These are phyloP conservation scores for Xylaria flabelliformis DNA, from an alignment of 495 filamentous ascomycete genomes.

Conservation along the genomic window DNA sequence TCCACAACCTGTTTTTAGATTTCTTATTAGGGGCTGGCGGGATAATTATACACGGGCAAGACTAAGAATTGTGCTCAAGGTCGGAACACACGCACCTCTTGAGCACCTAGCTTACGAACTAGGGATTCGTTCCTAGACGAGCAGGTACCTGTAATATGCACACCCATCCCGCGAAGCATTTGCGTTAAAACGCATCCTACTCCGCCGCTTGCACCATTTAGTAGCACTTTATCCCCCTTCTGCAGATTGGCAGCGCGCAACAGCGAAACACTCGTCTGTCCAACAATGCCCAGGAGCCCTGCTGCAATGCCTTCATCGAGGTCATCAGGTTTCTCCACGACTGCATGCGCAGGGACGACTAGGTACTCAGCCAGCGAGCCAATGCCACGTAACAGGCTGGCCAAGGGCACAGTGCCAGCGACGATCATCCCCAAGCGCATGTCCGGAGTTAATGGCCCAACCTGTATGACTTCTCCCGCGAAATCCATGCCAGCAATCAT, in stretches of 20 bases:
- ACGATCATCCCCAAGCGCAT: slow-evolving; percentile 27
- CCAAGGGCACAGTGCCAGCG: slow-evolving; percentile 24
- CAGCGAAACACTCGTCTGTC: slow-evolving; percentile 29
- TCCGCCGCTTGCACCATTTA: slow-evolving; percentile 34
- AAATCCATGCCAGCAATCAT: slow-evolving; percentile 30
- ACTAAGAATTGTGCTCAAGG: neutral
- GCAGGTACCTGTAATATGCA: slow-evolving; percentile 32
- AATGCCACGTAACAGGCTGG: slow-evolving; percentile 19
- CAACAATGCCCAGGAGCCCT: slow-evolving; percentile 33
- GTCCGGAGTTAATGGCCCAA: slow-evolving; percentile 19
- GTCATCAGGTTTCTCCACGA: slow-evolving; percentile 30
- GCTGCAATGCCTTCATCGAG: slow-evolving; percentile 30
- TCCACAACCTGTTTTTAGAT: slow-evolving; percentile 16
- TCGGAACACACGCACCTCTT: slow-evolving; percentile 22
- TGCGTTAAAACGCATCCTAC: slow-evolving; percentile 31
- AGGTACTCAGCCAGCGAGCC: slow-evolving; percentile 33
- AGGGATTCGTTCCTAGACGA: slow-evolving; percentile 30
- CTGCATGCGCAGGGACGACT: slow-evolving; percentile 29
- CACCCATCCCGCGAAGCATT: slow-evolving; percentile 28
- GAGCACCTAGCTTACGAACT: slow-evolving; percentile 34
- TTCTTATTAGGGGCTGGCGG: neutral
- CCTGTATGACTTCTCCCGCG: slow-evolving; percentile 30
- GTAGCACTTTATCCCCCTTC: slow-evolving; percentile 22
- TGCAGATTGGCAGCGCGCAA: slow-evolving; percentile 25
- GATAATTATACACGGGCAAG: neutral